Evolutionary conservation across 176 grass and related monocot genomes (phyloP).

Genomic region (Chloris gayana): DNA sequence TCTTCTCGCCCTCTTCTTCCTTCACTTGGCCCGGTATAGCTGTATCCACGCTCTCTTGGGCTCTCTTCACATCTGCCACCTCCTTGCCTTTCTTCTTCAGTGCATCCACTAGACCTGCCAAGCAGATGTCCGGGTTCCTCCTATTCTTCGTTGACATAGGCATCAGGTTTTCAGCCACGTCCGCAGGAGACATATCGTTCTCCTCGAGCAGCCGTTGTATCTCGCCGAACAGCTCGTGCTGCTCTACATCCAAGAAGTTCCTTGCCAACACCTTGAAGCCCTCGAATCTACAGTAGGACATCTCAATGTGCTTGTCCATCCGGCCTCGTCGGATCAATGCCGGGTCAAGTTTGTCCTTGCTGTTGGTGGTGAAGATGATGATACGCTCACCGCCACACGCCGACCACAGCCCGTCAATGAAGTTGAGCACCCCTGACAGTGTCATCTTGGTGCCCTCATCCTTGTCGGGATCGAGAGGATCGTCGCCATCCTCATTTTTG

Average conservation of each 20-base stretch:
- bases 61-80: no score
- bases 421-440: conserved; percentile 69
- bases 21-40: no score
- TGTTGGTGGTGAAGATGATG: conserved; percentile 77
- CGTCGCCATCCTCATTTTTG: conserved; percentile 71
- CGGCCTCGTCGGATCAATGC: conserved; percentile 66
- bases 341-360: conserved; percentile 64
- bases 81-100: conserved; percentile 34
- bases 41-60: no score
- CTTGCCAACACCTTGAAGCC: conserved; percentile 65
- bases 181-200: conserved; percentile 58
- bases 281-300: conserved; percentile 63
- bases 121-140: background rate
- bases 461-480: conserved; percentile 24
- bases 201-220: conserved; percentile 46
- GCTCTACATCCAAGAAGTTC: conserved; percentile 42
- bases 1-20: no score
- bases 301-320: conserved; percentile 90
- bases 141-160: conserved; percentile 44
- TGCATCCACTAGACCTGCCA: conserved; percentile 35
- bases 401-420: conserved; percentile 79
- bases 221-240: conserved; percentile 35
- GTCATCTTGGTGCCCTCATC: conserved; percentile 46
- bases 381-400: conserved; percentile 73
- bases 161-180: conserved; percentile 70